Evolutionary conservation across 257 asterid genomes (phyloP).

Genomic region (Nicotiana undulata): DNA sequence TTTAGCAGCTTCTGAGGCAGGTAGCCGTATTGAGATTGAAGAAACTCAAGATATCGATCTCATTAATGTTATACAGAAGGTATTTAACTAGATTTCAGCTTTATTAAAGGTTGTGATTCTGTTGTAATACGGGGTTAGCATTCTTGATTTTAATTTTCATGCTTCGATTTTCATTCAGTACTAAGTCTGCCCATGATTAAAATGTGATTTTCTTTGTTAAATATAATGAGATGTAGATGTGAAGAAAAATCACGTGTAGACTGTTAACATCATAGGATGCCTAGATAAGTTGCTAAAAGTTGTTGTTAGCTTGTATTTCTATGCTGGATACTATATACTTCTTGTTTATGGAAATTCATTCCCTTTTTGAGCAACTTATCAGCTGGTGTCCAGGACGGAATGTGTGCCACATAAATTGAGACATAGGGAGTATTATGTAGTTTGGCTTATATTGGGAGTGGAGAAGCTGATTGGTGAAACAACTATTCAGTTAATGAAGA

Average conservation of each 20-base stretch:
- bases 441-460: background rate
- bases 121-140: background rate
- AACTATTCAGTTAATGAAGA: background rate
- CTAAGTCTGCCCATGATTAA: background rate
- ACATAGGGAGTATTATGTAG: background rate
- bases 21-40: conserved; percentile 19
- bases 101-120: background rate
- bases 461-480: background rate
- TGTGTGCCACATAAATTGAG: background rate
- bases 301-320: background rate
- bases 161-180: background rate
- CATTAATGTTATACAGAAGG: conserved; percentile 63
- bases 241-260: background rate
- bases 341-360: background rate
- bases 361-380: conserved; percentile 2
- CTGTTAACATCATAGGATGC: background rate
- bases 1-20: conserved; percentile 29
- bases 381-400: background rate
- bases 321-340: background rate
- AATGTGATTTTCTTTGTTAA: background rate
- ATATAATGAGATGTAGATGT: background rate
- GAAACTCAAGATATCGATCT: conserved; percentile 38
- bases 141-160: background rate
- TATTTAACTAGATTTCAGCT: conserved; percentile 5
- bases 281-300: background rate